Evolutionary conservation across 495 filamentous ascomycete genomes (phyloP), one percentile per base, ranked within the genome.

Genomic region (Daldinia concentrica): DNA sequence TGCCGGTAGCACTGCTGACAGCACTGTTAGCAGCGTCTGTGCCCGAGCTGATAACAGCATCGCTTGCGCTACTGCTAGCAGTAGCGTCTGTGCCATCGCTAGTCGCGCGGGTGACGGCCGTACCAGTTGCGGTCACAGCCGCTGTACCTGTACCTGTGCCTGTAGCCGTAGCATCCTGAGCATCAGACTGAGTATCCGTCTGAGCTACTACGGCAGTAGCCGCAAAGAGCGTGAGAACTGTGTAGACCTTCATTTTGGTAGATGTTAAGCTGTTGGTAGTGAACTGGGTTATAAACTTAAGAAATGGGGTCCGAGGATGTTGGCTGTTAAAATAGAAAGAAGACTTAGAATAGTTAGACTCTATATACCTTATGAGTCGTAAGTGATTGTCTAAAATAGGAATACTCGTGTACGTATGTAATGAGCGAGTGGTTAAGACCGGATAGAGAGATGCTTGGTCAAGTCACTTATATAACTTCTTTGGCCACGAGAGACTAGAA

Each of bases 151-250:
- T 19, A 26, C n/a, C 66, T 8, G 41, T 26, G 6, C n/a, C 48
- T 0, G 62, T 36, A 19, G 9, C 36, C 2, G 57, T 54, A 34
- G 36, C 56, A 17, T 43, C 60, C 22, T 58, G 39, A 6, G 59
- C 62, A 43, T 62, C 39, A 6, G 27, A 58, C 8, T 73, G 68
- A 8, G 62, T 62, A 43, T 64, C 39, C 3, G 27, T 62, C 12
- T 73, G 71, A 37, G 72, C 68, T 27, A 68, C 60, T n/a, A 66
- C 66, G 41, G 73, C 62, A 41, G 73, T 72, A 55, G 63, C 76
- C 57, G 69, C 71, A 3, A 73, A 27, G 26, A 73, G 57, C 7
- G 61, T 48, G 22, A 73, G 27, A n/a, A 58, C 56, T 19, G 65
- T 27, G 8, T 57, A 57, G 27, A 52, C 50, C 62, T 69, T 73